Conservation (phyloP, 805 yeast species). For the Yarrowia hollandica region DNA sequence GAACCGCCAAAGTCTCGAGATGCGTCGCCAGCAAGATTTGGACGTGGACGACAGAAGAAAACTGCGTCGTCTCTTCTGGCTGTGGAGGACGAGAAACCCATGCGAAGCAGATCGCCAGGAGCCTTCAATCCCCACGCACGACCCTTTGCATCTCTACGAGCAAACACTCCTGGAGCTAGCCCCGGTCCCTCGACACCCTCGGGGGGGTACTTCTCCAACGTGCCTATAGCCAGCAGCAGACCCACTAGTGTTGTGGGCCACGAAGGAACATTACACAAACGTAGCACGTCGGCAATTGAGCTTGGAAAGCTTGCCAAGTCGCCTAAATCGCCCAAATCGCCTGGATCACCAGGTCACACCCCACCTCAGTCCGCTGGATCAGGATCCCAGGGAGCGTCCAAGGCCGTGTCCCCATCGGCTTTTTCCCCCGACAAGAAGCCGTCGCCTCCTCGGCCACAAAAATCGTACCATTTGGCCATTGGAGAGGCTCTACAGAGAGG, state of each 20-base stretch:
- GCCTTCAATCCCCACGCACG: constrained; percentile 17
- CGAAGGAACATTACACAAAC: constrained; percentile 4
- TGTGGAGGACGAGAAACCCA: not conserved
- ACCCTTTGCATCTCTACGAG: constrained; percentile 24
- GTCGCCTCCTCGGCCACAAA: constrained; percentile 7
- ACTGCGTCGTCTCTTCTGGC: not conserved
- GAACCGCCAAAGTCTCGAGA: constrained; percentile 20
- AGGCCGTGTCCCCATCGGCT: not conserved
- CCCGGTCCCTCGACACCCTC: not conserved
- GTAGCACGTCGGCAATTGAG: constrained; percentile 16
- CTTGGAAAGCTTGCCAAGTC: constrained; percentile 7
- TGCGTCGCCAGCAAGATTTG: constrained; percentile 1
- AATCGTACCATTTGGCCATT: constrained; percentile 11
- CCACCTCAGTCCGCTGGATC: not conserved
- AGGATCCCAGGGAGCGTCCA: no score
- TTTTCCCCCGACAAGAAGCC: not conserved
- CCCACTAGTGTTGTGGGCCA: not conserved
- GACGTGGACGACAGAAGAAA: not conserved
- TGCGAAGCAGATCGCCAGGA: constrained; percentile 8
- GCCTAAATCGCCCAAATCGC: not conserved
- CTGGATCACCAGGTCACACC: not conserved
- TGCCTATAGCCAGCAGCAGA: not conserved
- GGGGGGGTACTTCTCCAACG: constrained; percentile 1
- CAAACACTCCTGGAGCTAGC: constrained; percentile 20
- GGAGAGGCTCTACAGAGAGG: constrained; percentile 12